These are phyloP conservation scores for Rhizophlyctis rosea DNA, from an alignment of 192 early-diverging fungal species.

Conservation along the genomic window DNA sequence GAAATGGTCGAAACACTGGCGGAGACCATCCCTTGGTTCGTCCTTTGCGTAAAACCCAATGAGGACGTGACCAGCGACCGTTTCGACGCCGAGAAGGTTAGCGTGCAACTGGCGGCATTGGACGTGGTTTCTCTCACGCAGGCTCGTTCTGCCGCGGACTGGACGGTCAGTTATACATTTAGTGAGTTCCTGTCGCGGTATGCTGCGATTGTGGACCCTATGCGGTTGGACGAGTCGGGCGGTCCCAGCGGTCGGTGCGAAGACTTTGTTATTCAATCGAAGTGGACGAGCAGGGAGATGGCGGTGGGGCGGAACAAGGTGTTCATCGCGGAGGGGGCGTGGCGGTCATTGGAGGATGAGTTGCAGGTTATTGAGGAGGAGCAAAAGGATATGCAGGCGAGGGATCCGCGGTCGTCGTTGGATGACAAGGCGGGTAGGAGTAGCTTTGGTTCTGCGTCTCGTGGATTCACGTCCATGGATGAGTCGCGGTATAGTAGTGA, in stretches of 20 bases:
- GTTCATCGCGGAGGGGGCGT: constrained; percentile 42
- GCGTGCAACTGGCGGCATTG: constrained; percentile 64
- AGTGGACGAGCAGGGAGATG: constrained; percentile 43
- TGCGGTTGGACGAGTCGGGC: constrained; percentile 29
- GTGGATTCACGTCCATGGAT: constrained; percentile 8
- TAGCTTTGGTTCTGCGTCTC: constrained; percentile 4
- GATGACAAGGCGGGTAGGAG: constrained; percentile 26
- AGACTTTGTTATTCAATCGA: constrained; percentile 32
- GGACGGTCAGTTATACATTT: constrained; percentile 65
- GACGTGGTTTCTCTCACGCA: constrained; percentile 69
- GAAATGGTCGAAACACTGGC: constrained; percentile 76
- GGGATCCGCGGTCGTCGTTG: no score
- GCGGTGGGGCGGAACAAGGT: constrained; percentile 37
- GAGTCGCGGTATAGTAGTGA: constrained; percentile 26
- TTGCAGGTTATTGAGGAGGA: constrained; percentile 39
- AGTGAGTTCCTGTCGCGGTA: constrained; percentile 75
- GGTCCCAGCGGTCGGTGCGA: constrained; percentile 30
- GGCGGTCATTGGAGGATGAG: constrained; percentile 43
- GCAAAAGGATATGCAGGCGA: constrained; percentile 18
- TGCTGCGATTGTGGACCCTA: constrained; percentile 49
- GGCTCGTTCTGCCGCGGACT: constrained; percentile 66
- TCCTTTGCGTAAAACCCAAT: constrained; percentile 78
- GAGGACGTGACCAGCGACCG: constrained; percentile 43
- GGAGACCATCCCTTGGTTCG: constrained; percentile 76
- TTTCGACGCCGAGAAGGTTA: constrained; percentile 63